Evolutionary conservation across 371 early-diverging fungal genomes (phyloP).

Genomic region (Capniomyces stellatus): DNA sequence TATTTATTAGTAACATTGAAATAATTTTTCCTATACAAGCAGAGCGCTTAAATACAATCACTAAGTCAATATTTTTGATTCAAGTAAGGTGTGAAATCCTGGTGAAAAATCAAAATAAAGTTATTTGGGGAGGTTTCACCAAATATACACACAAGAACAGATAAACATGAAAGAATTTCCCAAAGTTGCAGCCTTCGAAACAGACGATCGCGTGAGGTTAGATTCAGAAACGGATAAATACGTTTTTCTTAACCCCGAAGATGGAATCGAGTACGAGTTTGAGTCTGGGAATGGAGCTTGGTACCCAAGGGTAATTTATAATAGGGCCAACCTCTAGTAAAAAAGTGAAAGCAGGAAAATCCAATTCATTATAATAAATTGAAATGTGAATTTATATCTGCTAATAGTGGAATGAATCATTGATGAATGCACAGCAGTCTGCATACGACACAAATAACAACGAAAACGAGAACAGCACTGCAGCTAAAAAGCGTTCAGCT

Average conservation of each 20-base stretch:
- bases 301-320: conserved; percentile 62
- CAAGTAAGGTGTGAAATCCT: too few species aligned
- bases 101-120: too few species aligned
- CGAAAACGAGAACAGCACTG: neutral
- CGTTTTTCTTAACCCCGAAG: conserved; percentile 42
- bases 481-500: conserved; percentile 14
- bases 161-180: conserved; percentile 8
- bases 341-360: neutral
- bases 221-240: conserved; percentile 52
- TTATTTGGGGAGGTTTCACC: too few species aligned
- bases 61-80: too few species aligned
- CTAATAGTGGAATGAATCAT: conserved; percentile 44
- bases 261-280: conserved; percentile 64
- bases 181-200: conserved; percentile 10
- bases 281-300: conserved; percentile 61
- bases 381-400: too few species aligned
- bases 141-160: too few species aligned
- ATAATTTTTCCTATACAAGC: too few species aligned
- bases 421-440: conserved; percentile 62
- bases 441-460: conserved; percentile 32
- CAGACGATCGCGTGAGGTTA: conserved; percentile 28
- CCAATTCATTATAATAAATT: too few species aligned
- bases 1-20: too few species aligned
- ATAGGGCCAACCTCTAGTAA: neutral
- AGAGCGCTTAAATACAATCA: too few species aligned